These are phyloP conservation scores for Furculomyces boomerangus DNA, from an alignment of 371 early-diverging fungal species.

Conservation along the genomic window DNA sequence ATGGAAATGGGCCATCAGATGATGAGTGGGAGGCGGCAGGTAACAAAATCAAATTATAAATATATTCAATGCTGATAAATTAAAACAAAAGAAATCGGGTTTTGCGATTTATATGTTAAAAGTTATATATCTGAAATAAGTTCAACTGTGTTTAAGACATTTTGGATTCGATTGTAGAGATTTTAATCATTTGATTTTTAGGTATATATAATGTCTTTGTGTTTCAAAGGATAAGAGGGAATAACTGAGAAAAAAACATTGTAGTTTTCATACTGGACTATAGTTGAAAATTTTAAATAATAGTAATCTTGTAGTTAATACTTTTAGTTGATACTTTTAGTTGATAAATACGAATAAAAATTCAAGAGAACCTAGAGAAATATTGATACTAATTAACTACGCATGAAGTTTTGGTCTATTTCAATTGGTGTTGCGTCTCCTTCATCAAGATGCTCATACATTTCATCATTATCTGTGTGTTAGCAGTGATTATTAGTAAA, in stretches of 20 bases:
- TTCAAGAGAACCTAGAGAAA: neutral
- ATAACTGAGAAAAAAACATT: no score
- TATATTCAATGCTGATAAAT: neutral
- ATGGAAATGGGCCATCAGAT: constrained; percentile 33
- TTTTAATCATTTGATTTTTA: no score
- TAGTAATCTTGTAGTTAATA: no score
- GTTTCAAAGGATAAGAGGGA: no score
- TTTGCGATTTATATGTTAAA: neutral
- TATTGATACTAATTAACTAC: neutral
- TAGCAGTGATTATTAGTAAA: neutral
- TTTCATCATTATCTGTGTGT: neutral
- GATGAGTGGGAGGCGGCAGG: constrained; percentile 88
- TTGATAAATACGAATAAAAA: neutral
- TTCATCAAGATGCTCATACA: neutral
- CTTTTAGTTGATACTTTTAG: no score
- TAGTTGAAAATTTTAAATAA: no score
- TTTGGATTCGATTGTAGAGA: no score
- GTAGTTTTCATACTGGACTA: no score
- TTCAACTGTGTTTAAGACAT: no score
- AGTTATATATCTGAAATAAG: neutral
- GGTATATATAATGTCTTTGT: no score
- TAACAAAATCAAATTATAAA: neutral
- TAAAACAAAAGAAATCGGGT: neutral
- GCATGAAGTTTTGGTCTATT: neutral
- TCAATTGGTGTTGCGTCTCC: constrained; percentile 1